Evolutionary conservation across 441 rosid species (phyloP).

Genomic region (Breynia disticha): DNA sequence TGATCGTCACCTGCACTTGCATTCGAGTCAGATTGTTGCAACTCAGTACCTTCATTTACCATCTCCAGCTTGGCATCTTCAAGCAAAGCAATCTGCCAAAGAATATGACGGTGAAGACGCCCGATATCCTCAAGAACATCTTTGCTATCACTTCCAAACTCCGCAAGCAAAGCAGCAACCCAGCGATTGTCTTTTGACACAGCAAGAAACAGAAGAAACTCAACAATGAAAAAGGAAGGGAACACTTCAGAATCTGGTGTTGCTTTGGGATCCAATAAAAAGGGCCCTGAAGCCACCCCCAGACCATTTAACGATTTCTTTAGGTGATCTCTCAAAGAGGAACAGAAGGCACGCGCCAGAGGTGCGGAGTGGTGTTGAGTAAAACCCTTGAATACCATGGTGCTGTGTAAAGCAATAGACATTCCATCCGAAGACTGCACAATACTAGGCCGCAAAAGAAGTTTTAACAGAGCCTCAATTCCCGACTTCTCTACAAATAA

Average conservation of each 20-base stretch:
- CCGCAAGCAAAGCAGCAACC: conserved; percentile 88
- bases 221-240: conserved; percentile 80
- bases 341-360: conserved; percentile 87
- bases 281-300: conserved; percentile 43
- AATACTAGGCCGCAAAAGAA: conserved; percentile 73
- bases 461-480: conserved; percentile 81
- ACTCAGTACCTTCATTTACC: conserved; percentile 44
- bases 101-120: conserved; percentile 66
- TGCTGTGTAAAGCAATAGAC: conserved; percentile 94
- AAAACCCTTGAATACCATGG: conserved; percentile 97
- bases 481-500: conserved; percentile 97
- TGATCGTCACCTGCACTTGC: conserved; percentile 60
- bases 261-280: conserved; percentile 64
- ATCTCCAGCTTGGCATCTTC: conserved; percentile 72
- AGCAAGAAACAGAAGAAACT: conserved; percentile 93
- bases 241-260: conserved; percentile 54
- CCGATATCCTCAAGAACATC: conserved; percentile 90
- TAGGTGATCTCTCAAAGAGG: conserved; percentile 68
- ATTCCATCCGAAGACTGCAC: conserved; percentile 96
- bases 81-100: conserved; percentile 87
- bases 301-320: conserved; percentile 63
- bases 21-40: conserved; percentile 45
- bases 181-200: conserved; percentile 95
- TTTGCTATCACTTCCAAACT: conserved; percentile 77
- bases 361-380: conserved; percentile 92